phyloP scores from a whole-genome alignment of 2,329 filamentous ascomycete species.

The Ramichloridium luteum region DNA sequence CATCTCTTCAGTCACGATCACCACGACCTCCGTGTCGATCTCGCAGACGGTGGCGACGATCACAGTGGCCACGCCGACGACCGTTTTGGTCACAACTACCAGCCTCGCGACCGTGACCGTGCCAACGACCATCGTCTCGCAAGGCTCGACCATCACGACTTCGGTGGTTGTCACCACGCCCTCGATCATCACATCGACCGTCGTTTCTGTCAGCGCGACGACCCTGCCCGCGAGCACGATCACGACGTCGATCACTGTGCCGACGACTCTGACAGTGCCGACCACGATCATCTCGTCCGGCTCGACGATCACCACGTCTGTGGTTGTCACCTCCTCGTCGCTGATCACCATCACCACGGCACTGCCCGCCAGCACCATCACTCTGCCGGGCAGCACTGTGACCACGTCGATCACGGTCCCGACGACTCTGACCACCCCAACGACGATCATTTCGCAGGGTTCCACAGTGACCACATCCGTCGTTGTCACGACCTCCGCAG shows the following conservation, averaged over 20 bases:
- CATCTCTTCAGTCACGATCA: background rate
- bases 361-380: background rate
- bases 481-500: too few relatives aligned
- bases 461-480: too few relatives aligned
- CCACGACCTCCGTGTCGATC: background rate
- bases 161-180: too few relatives aligned
- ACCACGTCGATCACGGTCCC: background rate
- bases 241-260: background rate
- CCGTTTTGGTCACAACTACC: background rate
- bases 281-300: slow-evolving; percentile 2
- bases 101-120: background rate
- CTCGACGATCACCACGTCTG: too few relatives aligned
- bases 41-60: background rate
- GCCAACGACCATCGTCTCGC: slow-evolving; percentile 1
- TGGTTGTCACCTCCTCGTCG: too few relatives aligned
- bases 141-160: too few relatives aligned
- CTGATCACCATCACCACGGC: background rate
- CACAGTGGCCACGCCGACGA: slow-evolving; percentile 1
- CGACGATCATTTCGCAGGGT: slow-evolving; percentile 1
- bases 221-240: background rate
- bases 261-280: background rate
- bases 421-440: background rate
- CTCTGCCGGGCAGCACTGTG: slow-evolving; percentile 1
- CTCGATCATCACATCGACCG: slow-evolving; percentile 1
- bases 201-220: background rate